A percentile compares a stretch with the other conserved stretches of the same genome.
phyloP scores from a whole-genome alignment of 2,329 filamentous ascomycete species.

The Davidsoniella virescens region DNA sequence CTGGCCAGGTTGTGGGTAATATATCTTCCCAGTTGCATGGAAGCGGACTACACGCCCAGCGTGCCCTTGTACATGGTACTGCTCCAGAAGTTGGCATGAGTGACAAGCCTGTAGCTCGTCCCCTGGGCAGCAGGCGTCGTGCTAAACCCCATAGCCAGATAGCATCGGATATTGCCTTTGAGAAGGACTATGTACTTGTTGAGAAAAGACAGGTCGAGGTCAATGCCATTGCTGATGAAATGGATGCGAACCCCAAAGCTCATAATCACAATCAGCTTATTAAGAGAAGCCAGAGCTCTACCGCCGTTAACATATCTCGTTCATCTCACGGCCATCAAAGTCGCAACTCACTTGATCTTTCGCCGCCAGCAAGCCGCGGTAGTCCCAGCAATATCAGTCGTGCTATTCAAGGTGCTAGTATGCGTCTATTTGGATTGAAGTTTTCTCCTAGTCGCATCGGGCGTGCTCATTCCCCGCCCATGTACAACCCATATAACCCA shows the following conservation, averaged over 20 bases:
- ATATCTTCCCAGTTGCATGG: slow-evolving; percentile 3
- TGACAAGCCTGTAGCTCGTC: not conserved
- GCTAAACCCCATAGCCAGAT: slow-evolving; percentile 23
- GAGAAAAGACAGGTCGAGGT: slow-evolving; percentile 93
- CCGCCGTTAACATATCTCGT: slow-evolving; percentile 52
- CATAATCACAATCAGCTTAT: slow-evolving; percentile 26
- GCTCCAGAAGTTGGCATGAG: slow-evolving; percentile 1
- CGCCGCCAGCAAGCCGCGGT: slow-evolving; percentile 5
- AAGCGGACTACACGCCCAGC: not conserved
- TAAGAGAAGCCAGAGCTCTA: slow-evolving; percentile 19
- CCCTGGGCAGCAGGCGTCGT: not conserved
- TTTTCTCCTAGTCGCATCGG: slow-evolving; percentile 47
- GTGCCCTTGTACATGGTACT: slow-evolving; percentile 5
- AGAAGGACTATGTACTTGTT: slow-evolving; percentile 88
- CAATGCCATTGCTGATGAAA: slow-evolving; percentile 89
- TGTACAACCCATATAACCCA: slow-evolving; percentile 58
- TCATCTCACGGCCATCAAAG: slow-evolving; percentile 42
- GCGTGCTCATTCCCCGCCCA: slow-evolving; percentile 52
- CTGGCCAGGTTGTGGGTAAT: not conserved
- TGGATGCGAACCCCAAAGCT: slow-evolving; percentile 65
- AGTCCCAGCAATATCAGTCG: slow-evolving; percentile 77
- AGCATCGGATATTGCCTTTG: slow-evolving; percentile 76
- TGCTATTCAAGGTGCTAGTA: slow-evolving; percentile 82
- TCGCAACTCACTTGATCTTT: slow-evolving; percentile 8
- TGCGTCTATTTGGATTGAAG: slow-evolving; percentile 55